Evolutionary conservation across 768 basidiomycete genomes (phyloP).

Genomic region (Suillus bovinus): DNA sequence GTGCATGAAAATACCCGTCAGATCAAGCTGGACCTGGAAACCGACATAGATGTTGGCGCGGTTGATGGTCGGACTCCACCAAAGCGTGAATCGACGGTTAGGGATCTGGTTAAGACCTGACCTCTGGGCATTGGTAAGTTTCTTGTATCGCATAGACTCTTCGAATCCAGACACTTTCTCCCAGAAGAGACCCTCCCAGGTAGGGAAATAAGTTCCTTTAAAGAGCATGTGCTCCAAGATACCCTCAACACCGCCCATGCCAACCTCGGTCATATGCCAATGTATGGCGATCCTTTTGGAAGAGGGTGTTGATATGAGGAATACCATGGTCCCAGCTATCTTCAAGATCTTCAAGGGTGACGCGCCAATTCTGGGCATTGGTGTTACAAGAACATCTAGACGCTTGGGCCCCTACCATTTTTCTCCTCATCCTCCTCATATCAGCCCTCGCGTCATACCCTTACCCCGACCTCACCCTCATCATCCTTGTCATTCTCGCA

Average conservation of each 20-base stretch:
- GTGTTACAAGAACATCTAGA: no score
- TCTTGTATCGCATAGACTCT: slow-evolving; percentile 94
- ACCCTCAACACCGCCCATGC: slow-evolving; percentile 97
- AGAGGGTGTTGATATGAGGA: slow-evolving; percentile 96
- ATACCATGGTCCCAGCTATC: slow-evolving; percentile 99
- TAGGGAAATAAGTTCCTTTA: slow-evolving; percentile 97
- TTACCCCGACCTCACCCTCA: no score
- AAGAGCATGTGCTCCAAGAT: slow-evolving; percentile 96
- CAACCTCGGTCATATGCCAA: slow-evolving; percentile 99
- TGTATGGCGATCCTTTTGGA: slow-evolving; percentile 98
- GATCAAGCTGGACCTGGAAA: slow-evolving; percentile 98
- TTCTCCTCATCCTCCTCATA: no score
- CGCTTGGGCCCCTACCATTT: no score
- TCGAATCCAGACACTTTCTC: slow-evolving; percentile 98
- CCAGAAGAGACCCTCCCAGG: slow-evolving; percentile 99
- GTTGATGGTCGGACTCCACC: slow-evolving; percentile 99
- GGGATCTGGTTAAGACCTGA: slow-evolving; percentile 98
- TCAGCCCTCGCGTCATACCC: no score
- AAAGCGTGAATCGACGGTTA: slow-evolving; percentile 97
- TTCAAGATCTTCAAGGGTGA: slow-evolving; percentile 96
- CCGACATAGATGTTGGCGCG: slow-evolving; percentile 99
- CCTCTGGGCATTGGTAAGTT: slow-evolving; percentile 96
- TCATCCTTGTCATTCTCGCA: no score
- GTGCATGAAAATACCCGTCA: slow-evolving; percentile 98
- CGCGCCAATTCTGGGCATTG: slow-evolving; percentile 95